Base-by-base conservation (phyloP, 139 green algal species). In the Chlorella sp. region DNA sequence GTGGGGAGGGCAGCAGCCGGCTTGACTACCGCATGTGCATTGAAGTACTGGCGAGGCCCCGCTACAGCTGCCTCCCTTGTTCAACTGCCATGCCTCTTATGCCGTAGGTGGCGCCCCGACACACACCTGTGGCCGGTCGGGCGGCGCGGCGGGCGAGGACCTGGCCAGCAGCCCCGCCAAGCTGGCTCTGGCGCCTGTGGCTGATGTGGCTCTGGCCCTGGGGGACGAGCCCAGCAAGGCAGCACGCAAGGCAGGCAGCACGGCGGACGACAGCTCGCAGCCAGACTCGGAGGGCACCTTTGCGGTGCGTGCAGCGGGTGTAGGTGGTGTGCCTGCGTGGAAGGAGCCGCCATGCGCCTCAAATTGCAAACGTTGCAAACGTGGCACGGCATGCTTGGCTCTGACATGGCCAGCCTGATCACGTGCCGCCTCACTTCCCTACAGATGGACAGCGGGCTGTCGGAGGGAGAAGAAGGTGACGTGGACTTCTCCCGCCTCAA, bases 401-500 rank as follows among this genome's bases (percentile, higher is more conserved):
- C 51, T 34, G 26, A 24, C 22, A 20, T n/a, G 64, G 64, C 1
- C 7, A 43, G 16, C 6, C 40, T 54, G 32, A 20, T 38, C 65
- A 11, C 2, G 1, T 51, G 22, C 16, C 1, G 38, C 28, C 44
- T 30, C 13, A 1, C 44, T 58, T 9, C 73, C 44, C 13, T 17
- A 3, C 73, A 80, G 73, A 48, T 32, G 26, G 73, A 48, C 70
- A 56, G 70, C 70, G 70, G 70, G 0, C 19, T 76, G 73, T 69
- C 62, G 32, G 62, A 69, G 62, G 73, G 24, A 2, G 76, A 68
- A 32, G 74, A 80, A 5, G 76, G 51, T 16, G 51, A 28, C 24
- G 76, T 58, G 16, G 76, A 81, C 76, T 51, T 54, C 76, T 72
- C 54, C 34, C 76, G 76, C 20, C 36, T 81, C 22, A 81, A 81